A percentile compares a stretch with the other conserved stretches of the same genome.
Evolutionary conservation across 345 rosid species (phyloP).

Genomic region (Gossypium raimondii): DNA sequence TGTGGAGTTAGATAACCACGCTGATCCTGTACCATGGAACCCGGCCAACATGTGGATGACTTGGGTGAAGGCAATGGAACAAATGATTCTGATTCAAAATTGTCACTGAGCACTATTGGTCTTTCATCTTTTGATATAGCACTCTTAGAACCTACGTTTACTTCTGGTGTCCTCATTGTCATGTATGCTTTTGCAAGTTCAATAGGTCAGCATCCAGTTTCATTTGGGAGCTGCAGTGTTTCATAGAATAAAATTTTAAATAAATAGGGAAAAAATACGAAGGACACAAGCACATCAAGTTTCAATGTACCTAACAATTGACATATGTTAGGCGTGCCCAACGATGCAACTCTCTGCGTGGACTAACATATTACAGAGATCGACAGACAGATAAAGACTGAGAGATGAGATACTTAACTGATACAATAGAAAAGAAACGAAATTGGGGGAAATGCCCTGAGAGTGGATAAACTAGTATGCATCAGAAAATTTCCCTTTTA

Average conservation of each 20-base stretch:
- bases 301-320: neutral
- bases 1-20: conserved; percentile 54
- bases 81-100: conserved; percentile 37
- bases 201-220: conserved; percentile 62
- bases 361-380: neutral
- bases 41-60: conserved; percentile 76
- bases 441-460: too few species aligned
- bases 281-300: neutral
- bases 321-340: neutral
- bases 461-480: too few species aligned
- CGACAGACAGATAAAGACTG: neutral
- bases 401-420: neutral
- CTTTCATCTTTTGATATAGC: conserved; percentile 42
- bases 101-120: conserved; percentile 26
- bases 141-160: conserved; percentile 42
- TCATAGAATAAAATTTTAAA: neutral
- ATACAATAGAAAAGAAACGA: neutral
- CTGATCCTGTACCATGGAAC: conserved; percentile 58
- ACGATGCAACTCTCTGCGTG: neutral
- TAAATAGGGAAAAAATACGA: neutral
- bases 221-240: conserved; percentile 31
- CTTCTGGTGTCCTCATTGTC: conserved; percentile 47
- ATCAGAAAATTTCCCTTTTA: neutral
- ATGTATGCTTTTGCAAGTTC: conserved; percentile 79
- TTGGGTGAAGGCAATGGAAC: conserved; percentile 46